Evolutionary conservation across 73 alveolate species (phyloP).

Genomic region (Paramecium pentaurelia): DNA sequence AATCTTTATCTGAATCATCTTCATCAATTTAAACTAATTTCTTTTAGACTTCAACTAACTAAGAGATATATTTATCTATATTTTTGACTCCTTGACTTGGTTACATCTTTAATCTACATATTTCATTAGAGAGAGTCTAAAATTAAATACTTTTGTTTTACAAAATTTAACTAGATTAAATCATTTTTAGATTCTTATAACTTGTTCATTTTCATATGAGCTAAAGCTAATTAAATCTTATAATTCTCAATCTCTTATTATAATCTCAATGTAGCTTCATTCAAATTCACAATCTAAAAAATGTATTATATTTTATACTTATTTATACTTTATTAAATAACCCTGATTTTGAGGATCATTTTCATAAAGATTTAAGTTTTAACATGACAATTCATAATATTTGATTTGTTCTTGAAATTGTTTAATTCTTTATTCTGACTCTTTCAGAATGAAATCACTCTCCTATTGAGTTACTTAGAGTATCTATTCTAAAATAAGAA

Average conservation of each 20-base stretch:
- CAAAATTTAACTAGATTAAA: slow-evolving; percentile 16
- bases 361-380: background rate
- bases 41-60: background rate
- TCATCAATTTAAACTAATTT: background rate
- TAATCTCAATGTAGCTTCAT: background rate
- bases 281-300: background rate
- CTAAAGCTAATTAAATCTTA: background rate
- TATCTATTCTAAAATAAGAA: background rate
- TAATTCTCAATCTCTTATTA: background rate
- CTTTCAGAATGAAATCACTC: background rate
- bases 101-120: background rate
- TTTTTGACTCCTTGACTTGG: background rate
- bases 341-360: background rate
- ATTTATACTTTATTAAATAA: background rate
- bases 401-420: background rate
- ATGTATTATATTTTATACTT: background rate
- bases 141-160: background rate
- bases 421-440: background rate
- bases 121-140: background rate
- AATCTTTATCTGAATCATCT: slow-evolving; percentile 8
- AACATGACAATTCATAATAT: background rate
- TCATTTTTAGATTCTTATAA: background rate
- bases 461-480: background rate
- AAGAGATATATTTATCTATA: background rate
- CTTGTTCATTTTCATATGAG: background rate